Evolutionary conservation across 1,284 basidiomycete genomes (phyloP).

Genomic region (Cryptococcus maquisensis): DNA sequence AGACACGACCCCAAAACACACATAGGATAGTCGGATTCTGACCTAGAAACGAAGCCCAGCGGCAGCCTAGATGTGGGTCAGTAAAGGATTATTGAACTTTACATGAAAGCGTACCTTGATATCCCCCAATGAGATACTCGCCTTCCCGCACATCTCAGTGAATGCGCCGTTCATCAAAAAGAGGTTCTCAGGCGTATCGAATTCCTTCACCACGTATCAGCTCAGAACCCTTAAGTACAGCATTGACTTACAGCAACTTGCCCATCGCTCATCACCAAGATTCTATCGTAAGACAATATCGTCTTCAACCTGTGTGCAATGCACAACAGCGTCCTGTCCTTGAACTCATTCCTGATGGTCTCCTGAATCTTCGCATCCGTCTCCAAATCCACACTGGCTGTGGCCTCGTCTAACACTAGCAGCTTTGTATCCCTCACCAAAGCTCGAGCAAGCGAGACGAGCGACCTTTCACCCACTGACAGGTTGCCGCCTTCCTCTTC

Average conservation of each 20-base stretch:
- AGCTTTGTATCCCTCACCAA: slow-evolving; percentile 55
- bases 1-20: too few species aligned
- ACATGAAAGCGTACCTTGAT: slow-evolving; percentile 43
- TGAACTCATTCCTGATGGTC: slow-evolving; percentile 65
- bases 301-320: slow-evolving; percentile 70
- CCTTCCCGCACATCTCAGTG: slow-evolving; percentile 69
- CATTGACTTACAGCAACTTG: slow-evolving; percentile 50
- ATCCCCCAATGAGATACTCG: slow-evolving; percentile 64
- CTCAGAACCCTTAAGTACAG: neutral
- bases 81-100: neutral
- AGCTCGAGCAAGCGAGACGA: slow-evolving; percentile 68
- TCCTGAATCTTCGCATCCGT: slow-evolving; percentile 68
- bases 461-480: slow-evolving; percentile 60
- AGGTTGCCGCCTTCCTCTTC: slow-evolving; percentile 83
- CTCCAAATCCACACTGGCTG: slow-evolving; percentile 57
- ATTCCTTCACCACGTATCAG: slow-evolving; percentile 55
- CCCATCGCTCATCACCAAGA: slow-evolving; percentile 67
- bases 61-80: neutral
- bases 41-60: neutral
- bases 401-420: slow-evolving; percentile 60
- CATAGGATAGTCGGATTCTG: too few species aligned
- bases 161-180: slow-evolving; percentile 71
- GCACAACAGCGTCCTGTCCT: slow-evolving; percentile 59
- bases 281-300: slow-evolving; percentile 73
- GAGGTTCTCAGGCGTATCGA: slow-evolving; percentile 70